A percentile compares a stretch with the other conserved stretches of the same genome.
Evolutionary conservation across 129 eudicot genomes (phyloP).

Genomic region (Helichrysum umbraculigerum): DNA sequence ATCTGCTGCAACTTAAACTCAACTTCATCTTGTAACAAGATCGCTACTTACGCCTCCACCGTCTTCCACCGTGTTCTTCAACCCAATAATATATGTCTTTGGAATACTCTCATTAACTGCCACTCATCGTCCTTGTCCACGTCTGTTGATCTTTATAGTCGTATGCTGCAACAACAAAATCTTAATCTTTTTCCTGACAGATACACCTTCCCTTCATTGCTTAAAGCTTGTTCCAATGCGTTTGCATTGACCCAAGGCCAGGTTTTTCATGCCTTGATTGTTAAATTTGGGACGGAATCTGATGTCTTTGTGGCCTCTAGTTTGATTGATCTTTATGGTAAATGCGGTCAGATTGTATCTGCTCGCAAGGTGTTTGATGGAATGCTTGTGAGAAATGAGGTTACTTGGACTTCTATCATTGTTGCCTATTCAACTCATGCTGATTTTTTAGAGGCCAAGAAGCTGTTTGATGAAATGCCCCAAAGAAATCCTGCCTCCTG

Average conservation of each 20-base stretch:
- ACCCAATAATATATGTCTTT: constrained; percentile 54
- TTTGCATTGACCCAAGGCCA: constrained; percentile 47
- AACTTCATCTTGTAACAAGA: constrained; percentile 13
- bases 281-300: constrained; percentile 47
- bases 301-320: constrained; percentile 73
- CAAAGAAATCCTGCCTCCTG: constrained; percentile 47
- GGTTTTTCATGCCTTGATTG: constrained; percentile 53
- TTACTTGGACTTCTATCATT: constrained; percentile 69
- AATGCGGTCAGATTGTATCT: constrained; percentile 47
- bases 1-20: constrained; percentile 26
- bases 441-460: constrained; percentile 40
- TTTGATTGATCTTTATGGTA: constrained; percentile 74
- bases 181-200: constrained; percentile 41
- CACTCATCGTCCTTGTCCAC: constrained; percentile 25
- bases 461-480: constrained; percentile 69
- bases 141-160: constrained; percentile 34
- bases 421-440: constrained; percentile 54
- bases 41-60: constrained; percentile 38
- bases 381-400: constrained; percentile 61
- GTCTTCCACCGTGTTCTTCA: constrained; percentile 50
- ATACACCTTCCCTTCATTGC: constrained; percentile 57
- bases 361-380: constrained; percentile 68
- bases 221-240: constrained; percentile 50
- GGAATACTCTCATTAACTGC: constrained; percentile 55
- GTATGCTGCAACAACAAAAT: constrained; percentile 33